A percentile compares a stretch with the other conserved stretches of the same genome.
Evolutionary conservation across 371 early-diverging fungal species (phyloP).

Genomic region (Blakeslea trispora): DNA sequence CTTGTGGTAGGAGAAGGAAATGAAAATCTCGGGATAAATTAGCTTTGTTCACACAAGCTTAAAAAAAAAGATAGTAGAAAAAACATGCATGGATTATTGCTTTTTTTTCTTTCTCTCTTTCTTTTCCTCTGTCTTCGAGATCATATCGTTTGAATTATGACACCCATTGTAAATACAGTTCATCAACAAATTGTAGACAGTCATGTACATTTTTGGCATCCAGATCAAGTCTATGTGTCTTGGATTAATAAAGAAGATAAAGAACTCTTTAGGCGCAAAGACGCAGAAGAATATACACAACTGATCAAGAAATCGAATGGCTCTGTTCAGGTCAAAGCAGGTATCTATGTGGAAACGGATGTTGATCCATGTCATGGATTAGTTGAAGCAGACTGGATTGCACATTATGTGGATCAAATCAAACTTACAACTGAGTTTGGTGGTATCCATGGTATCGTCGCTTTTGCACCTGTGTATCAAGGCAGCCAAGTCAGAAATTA

Average conservation of each 20-base stretch:
- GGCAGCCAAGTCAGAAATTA: slow-evolving; percentile 34
- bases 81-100: too few species aligned
- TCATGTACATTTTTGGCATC: slow-evolving; percentile 52
- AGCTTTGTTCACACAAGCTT: too few species aligned
- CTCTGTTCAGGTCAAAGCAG: background rate
- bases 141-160: background rate
- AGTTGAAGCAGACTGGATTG: slow-evolving; percentile 49
- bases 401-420: slow-evolving; percentile 28
- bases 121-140: background rate
- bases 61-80: too few species aligned
- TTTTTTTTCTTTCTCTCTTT: background rate
- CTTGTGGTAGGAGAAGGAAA: too few species aligned
- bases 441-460: slow-evolving; percentile 44
- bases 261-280: slow-evolving; percentile 23
- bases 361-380: slow-evolving; percentile 32
- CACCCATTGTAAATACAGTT: background rate
- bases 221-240: slow-evolving; percentile 34
- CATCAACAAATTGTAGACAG: slow-evolving; percentile 26
- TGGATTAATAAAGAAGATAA: slow-evolving; percentile 22
- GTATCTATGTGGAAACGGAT: slow-evolving; percentile 33
- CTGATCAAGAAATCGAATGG: background rate
- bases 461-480: slow-evolving; percentile 48
- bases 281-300: slow-evolving; percentile 19
- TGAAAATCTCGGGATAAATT: too few species aligned
- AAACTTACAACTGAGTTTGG: slow-evolving; percentile 26